Conservation (phyloP, 2,329 filamentous ascomycete genomes). For the Trichoderma sp. region DNA sequence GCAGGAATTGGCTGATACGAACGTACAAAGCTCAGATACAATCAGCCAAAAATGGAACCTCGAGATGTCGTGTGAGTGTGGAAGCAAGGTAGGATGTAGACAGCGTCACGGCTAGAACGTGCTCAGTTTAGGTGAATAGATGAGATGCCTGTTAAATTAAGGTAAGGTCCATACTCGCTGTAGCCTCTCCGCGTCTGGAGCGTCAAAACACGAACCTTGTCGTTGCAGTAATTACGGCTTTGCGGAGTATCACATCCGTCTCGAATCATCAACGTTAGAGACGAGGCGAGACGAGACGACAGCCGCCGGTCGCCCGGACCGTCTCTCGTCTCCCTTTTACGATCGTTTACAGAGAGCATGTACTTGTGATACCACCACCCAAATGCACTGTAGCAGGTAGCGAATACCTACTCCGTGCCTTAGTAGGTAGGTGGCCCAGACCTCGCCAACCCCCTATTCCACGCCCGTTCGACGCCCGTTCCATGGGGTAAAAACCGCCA, state of each 20-base stretch:
- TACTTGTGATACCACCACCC: no score
- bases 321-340: constrained; percentile 16
- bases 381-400: no score
- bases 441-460: constrained; percentile 2
- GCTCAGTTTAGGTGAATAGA: neutral
- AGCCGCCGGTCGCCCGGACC: neutral
- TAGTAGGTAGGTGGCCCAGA: neutral
- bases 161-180: neutral
- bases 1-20: neutral
- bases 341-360: neutral
- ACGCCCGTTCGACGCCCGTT: neutral
- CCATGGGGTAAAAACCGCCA: neutral
- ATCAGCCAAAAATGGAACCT: neutral
- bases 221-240: constrained; percentile 19
- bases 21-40: no score
- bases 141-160: constrained; percentile 2
- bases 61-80: neutral
- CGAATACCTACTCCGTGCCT: no score
- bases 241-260: neutral
- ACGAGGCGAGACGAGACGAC: neutral
- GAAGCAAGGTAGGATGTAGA: neutral
- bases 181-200: neutral
- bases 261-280: no score
- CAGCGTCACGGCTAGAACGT: constrained; percentile 4
- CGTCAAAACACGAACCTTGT: neutral